Base-by-base conservation (phyloP, 805 yeast species). In the Metahyphopichia silvanorum region DNA sequence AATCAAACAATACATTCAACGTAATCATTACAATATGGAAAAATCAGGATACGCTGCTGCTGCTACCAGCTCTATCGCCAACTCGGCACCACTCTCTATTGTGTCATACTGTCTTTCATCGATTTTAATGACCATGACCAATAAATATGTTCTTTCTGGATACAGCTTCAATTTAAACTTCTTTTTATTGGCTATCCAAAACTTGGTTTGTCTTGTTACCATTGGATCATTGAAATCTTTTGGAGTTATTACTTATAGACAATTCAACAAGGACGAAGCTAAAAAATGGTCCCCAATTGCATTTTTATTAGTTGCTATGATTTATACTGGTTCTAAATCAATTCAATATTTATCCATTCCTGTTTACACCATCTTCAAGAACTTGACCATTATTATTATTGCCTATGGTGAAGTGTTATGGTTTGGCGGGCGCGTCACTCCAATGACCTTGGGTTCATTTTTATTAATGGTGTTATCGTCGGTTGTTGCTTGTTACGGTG, bases 381-480 rank as follows among this genome's bases (percentile, higher is more conserved):
- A 93, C 67, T 77, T 93, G 63, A 91, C 98, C 41, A 93, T 93
- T 56, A 91, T 93, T 46, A 70, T 93, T 56, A 93, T 93, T 60
- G 98, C 98, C 21, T 93, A 93, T 60, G 98, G 98, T 69, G 98
- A 93, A 68, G 97, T 91, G 21, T 50, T 93, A 40, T 91, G 96
- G 94, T 93, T 91, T 53, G 96, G 96, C 41, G 97, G 97, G 44
- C 65, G 71, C 40, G 96, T 91, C 49, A 80, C 96, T 33, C 62
- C 89, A 23, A 81, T 89, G 93, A 88, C 95, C 29, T 69, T 93
- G 44, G 82, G 87, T 25, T 84, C 98, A 2, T 93, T 93, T 62
- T 55, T 79, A 33, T 73, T 93, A 58, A 93, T 93, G 95, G 96
- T 93, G 33, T 70, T 93, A 38, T 89, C 98, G 8, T 87, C 96